Conservation (phyloP, 83 land plant species). For the Picea engelmannii region DNA sequence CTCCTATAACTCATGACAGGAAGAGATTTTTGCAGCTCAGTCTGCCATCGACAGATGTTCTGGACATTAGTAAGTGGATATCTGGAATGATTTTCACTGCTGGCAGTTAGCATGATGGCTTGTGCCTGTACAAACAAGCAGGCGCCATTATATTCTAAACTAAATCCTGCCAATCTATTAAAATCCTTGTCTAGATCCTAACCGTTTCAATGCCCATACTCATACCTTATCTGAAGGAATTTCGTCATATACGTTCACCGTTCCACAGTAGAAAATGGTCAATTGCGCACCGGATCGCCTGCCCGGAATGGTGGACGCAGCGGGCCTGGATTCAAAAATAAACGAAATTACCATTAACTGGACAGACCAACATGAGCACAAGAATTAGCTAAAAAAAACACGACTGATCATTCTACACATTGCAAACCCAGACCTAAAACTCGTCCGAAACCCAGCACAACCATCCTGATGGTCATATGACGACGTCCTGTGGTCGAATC, state of each 20-base stretch:
- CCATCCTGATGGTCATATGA: too few species aligned
- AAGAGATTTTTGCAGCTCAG: not conserved
- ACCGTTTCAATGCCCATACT: not conserved
- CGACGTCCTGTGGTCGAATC: not conserved
- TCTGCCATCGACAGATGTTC: not conserved
- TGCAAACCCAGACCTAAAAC: too few species aligned
- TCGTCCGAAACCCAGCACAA: too few species aligned
- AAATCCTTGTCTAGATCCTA: too few species aligned
- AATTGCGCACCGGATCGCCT: not conserved
- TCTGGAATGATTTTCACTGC: not conserved
- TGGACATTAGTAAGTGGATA: not conserved
- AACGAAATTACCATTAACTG: too few species aligned
- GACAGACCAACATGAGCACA: too few species aligned
- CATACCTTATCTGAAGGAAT: conserved; percentile 5
- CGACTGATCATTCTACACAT: too few species aligned
- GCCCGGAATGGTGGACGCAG: not conserved
- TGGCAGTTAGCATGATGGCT: not conserved
- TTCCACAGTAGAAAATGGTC: conserved; percentile 5
- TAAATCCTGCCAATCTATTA: too few species aligned
- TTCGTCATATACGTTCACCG: not conserved
- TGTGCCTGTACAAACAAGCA: not conserved
- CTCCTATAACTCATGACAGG: not conserved
- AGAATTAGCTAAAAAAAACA: too few species aligned
- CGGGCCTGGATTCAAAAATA: not conserved
- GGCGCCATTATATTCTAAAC: too few species aligned